Conservation (phyloP, 1,139 yeast genomes). For the Kurtzmaniella quercitrusa region DNA sequence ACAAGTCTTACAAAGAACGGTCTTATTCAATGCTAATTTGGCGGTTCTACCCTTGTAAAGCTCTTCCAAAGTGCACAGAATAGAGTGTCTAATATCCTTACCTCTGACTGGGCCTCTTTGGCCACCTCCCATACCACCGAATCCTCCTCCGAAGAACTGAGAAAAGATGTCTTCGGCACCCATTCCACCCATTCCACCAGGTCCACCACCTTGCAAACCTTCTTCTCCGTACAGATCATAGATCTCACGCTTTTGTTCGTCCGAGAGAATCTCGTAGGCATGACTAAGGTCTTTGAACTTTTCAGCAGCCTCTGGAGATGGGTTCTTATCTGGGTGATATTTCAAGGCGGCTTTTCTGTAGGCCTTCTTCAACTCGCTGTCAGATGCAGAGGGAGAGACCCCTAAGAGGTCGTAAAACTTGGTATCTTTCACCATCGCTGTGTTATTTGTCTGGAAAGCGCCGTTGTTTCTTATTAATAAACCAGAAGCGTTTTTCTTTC, state of each 20-base stretch:
- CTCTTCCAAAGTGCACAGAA: slow-evolving; percentile 85
- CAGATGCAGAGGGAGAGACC: slow-evolving; percentile 74
- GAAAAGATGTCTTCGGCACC: slow-evolving; percentile 86
- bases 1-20: slow-evolving; percentile 82
- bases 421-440: slow-evolving; percentile 81
- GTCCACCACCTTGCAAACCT: slow-evolving; percentile 67
- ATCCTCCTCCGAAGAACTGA: slow-evolving; percentile 83
- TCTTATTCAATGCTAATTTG: slow-evolving; percentile 90
- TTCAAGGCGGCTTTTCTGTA: slow-evolving; percentile 90
- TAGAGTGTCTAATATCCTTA: slow-evolving; percentile 86
- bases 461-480: neutral
- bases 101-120: slow-evolving; percentile 87
- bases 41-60: slow-evolving; percentile 92
- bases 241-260: slow-evolving; percentile 79
- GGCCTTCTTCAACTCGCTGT: slow-evolving; percentile 86
- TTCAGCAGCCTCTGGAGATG: slow-evolving; percentile 84
- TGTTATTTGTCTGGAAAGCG: neutral
- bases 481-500: neutral
- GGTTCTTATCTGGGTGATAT: slow-evolving; percentile 89
- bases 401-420: slow-evolving; percentile 83
- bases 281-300: slow-evolving; percentile 88
- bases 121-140: slow-evolving; percentile 53
- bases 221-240: slow-evolving; percentile 93
- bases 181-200: slow-evolving; percentile 72
- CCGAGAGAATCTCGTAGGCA: slow-evolving; percentile 87